A percentile compares a stretch with the other conserved stretches of the same genome.
Conservation (phyloP, 2,329 filamentous ascomycete species). For the Pezizomycotina sp. region DNA sequence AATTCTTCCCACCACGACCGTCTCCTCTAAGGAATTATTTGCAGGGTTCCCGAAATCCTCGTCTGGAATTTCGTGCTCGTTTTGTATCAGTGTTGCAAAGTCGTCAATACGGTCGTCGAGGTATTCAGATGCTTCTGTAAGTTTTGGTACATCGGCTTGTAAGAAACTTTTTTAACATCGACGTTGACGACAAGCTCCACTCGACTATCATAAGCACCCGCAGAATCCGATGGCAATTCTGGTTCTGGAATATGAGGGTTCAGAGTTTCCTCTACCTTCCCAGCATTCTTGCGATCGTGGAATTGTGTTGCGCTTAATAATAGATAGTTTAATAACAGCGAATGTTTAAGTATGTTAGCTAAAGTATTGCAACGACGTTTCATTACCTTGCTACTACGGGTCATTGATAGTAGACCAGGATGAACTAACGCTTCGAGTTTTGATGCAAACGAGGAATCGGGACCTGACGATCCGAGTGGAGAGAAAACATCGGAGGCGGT, state of each 20-base stretch:
- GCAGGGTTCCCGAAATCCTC: conserved; percentile 75
- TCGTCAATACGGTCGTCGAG: conserved; percentile 91
- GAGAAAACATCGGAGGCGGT: conserved; percentile 18
- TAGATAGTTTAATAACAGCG: no score
- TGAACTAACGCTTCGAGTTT: no score
- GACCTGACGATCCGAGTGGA: conserved; percentile 14
- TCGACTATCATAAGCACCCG: conserved; percentile 46
- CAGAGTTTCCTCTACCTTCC: conserved; percentile 66
- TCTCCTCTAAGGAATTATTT: conserved; percentile 64
- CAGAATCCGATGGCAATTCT: conserved; percentile 49
- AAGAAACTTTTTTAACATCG: conserved; percentile 76
- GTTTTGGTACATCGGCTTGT: conserved; percentile 92
- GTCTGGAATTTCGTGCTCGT: conserved; percentile 59
- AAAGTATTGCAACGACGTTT: background rate
- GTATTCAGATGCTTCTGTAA: conserved; percentile 80
- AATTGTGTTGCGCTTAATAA: conserved; percentile 52
- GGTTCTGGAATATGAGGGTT: conserved; percentile 49
- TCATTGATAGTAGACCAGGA: no score
- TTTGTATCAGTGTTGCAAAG: conserved; percentile 57
- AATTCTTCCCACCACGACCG: conserved; percentile 81
- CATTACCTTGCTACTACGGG: background rate
- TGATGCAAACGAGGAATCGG: no score
- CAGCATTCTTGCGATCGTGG: conserved; percentile 57
- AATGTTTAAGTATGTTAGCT: background rate
- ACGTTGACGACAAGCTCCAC: conserved; percentile 74